Conservation (phyloP, 2,329 filamentous ascomycete species). For the Boeremia exigua region DNA sequence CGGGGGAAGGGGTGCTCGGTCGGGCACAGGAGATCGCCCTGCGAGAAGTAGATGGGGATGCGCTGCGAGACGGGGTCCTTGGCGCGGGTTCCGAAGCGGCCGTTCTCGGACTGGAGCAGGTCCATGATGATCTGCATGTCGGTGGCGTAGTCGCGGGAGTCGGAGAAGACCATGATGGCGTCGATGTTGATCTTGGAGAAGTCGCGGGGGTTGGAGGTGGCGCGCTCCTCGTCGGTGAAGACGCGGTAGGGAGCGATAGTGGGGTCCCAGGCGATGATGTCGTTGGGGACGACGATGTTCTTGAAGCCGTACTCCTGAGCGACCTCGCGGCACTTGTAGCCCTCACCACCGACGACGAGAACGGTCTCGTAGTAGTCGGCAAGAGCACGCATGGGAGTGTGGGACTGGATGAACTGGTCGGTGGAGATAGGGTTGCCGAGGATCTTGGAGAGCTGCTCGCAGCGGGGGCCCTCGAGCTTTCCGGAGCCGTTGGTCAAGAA, state of each 20-base stretch:
- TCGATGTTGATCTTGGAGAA: constrained; percentile 75
- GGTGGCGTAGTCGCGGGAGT: constrained; percentile 75
- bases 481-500: constrained; percentile 78
- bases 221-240: constrained; percentile 72
- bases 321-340: constrained; percentile 75
- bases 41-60: constrained; percentile 77
- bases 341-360: constrained; percentile 76
- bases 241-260: constrained; percentile 72
- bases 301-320: constrained; percentile 77
- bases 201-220: constrained; percentile 71
- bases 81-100: constrained; percentile 68
- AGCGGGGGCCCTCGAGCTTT: constrained; percentile 70
- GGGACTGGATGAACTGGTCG: constrained; percentile 78
- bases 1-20: constrained; percentile 65
- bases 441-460: constrained; percentile 71
- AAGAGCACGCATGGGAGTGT: constrained; percentile 78
- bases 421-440: constrained; percentile 69
- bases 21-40: constrained; percentile 69
- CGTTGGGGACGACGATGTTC: constrained; percentile 75
- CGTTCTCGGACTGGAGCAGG: constrained; percentile 71
- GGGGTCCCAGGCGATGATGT: constrained; percentile 73
- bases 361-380: constrained; percentile 79
- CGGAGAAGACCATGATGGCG: constrained; percentile 76
- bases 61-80: constrained; percentile 69
- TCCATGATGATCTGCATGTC: constrained; percentile 81